Base-by-base conservation (phyloP, 176 grass and related monocot species). In the Eremochloa ophiuroides region DNA sequence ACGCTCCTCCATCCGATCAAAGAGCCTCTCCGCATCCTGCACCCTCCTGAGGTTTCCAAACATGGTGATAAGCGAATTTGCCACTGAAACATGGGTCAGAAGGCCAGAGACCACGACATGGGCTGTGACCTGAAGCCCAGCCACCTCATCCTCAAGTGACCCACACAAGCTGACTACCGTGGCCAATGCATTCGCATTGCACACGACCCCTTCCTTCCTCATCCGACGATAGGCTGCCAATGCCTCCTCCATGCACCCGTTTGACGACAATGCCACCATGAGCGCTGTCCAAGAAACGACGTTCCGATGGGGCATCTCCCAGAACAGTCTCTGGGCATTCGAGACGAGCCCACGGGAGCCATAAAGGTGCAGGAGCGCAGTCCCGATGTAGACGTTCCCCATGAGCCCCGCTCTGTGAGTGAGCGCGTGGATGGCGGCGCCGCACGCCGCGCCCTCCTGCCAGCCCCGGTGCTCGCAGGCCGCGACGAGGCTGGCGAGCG, bases 231-330 rank as follows among this genome's bases (percentile, higher is more conserved):
- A 97, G 62, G 78, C 84, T 38, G 35, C 29, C 47, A 97, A 0
- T 1, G 91, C 75, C 27, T 94, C 84, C 29, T 81, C 58, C 18
- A 77, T 35, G 27, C 70, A 80, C 11, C 91, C 91, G 2, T 91
- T 94, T 4, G 78, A 83, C 0, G 87, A 91, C 69, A 97, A 72
- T 5, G 86, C 75, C 23, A 87, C 82, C 91, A 97, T 94, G 8
- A 97, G 35, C 0, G 94, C 86, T 14, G 94, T 97, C 88, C 88
- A 97, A 0, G 91, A 94, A 91, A 59, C 93, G 2, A 91, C 69
- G 42, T 93, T 96, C 74, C 77, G 75, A 55, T 91, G 80, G 0
- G 88, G 85, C 89, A 97, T 93, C 41, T 91, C 94, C 26, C 68
- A 30, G 64, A 93, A 93, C 67, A 97, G 25, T 47, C 71, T 89